Percentiles rank a stretch among this genome's conserved stretches.
Conservation (phyloP, 257 asterid species). For the Plectranthus barbatus region DNA sequence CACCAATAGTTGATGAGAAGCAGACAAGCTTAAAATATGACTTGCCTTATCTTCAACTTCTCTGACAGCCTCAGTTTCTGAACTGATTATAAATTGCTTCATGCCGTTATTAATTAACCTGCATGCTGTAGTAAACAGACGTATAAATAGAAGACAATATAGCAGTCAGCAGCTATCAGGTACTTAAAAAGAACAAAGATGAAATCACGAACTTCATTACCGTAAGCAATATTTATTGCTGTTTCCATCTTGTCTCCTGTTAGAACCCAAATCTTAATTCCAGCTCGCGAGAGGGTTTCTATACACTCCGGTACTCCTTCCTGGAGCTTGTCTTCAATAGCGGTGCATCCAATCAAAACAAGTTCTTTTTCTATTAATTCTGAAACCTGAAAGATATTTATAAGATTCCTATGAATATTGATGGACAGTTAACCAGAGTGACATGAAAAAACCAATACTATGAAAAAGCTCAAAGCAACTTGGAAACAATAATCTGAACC, state of each 20-base stretch:
- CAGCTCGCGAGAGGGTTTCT: conserved; percentile 97
- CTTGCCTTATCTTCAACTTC: conserved; percentile 88
- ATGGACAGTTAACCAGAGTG: background rate
- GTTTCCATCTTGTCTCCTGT: conserved; percentile 99
- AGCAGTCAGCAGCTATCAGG: background rate
- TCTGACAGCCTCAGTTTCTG: conserved; percentile 92
- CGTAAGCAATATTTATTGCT: conserved; percentile 97
- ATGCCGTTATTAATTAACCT: conserved; percentile 80
- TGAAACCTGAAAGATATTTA: conserved; percentile 51
- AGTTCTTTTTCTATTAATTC: conserved; percentile 90
- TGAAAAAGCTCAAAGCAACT: background rate
- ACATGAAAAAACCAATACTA: background rate
- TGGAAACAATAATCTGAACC: background rate
- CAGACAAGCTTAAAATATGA: conserved; percentile 5
- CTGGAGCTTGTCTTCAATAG: conserved; percentile 99
- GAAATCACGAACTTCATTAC: conserved; percentile 31
- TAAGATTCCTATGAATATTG: background rate
- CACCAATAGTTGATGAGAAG: conserved; percentile 8
- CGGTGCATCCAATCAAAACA: conserved; percentile 92
- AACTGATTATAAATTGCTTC: conserved; percentile 91
- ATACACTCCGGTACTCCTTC: conserved; percentile 97
- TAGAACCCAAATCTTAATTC: conserved; percentile 98
- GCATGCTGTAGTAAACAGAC: conserved; percentile 65
- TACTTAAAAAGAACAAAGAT: background rate
- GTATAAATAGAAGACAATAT: conserved; percentile 4